Conservation (phyloP, 2,329 filamentous ascomycete genomes). For the Sclerotinia glacialis region DNA sequence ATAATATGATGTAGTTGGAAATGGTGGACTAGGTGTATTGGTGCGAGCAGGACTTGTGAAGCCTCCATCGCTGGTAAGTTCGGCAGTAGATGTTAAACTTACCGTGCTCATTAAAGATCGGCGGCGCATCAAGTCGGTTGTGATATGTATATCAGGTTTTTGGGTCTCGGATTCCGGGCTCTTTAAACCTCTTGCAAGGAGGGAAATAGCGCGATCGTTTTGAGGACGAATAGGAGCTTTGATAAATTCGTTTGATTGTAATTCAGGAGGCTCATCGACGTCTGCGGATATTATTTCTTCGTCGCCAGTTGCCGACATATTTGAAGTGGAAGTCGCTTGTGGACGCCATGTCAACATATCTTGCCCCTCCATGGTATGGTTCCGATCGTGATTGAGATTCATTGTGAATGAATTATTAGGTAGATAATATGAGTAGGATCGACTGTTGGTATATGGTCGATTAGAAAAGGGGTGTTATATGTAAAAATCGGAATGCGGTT, state of each 20-base stretch:
- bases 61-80: slow-evolving; percentile 92
- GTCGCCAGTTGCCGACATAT: slow-evolving; percentile 43
- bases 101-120: slow-evolving; percentile 71
- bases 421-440: slow-evolving; percentile 17
- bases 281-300: slow-evolving; percentile 67
- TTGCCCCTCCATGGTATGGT: slow-evolving; percentile 34
- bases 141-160: slow-evolving; percentile 42
- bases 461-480: not conserved
- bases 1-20: slow-evolving; percentile 50
- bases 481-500: not conserved
- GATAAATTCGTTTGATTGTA: slow-evolving; percentile 33
- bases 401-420: slow-evolving; percentile 24
- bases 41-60: slow-evolving; percentile 86
- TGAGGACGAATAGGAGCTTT: slow-evolving; percentile 45
- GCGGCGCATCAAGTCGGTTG: slow-evolving; percentile 42
- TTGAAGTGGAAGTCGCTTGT: slow-evolving; percentile 39
- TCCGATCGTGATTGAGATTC: slow-evolving; percentile 26
- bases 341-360: slow-evolving; percentile 46
- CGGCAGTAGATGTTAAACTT: slow-evolving; percentile 76
- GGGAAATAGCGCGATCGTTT: slow-evolving; percentile 66
- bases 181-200: slow-evolving; percentile 82
- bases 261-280: slow-evolving; percentile 84
- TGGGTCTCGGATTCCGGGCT: slow-evolving; percentile 56
- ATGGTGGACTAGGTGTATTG: slow-evolving; percentile 84
- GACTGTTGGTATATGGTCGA: slow-evolving; percentile 5